Evolutionary conservation across 352 stramenopile species (phyloP).

Genomic region (Phytophthora constricta): DNA sequence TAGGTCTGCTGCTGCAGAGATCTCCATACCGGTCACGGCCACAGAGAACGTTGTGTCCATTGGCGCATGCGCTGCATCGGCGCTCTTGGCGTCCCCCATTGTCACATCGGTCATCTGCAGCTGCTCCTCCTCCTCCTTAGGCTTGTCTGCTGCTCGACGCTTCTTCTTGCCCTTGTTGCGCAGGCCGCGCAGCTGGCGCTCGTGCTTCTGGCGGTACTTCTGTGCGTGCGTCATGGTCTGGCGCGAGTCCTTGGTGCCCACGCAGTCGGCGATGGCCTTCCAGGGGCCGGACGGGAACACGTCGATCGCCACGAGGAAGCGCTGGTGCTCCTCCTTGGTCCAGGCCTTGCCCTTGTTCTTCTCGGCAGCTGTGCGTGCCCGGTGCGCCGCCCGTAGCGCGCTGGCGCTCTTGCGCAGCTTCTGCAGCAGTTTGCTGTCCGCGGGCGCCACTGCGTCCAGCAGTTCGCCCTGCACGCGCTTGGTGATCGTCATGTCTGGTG

Average conservation of each 20-base stretch:
- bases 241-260: slow-evolving; percentile 78
- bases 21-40: slow-evolving; percentile 5
- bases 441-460: slow-evolving; percentile 45
- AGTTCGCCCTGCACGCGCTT: slow-evolving; percentile 66
- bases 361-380: slow-evolving; percentile 34
- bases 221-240: slow-evolving; percentile 93
- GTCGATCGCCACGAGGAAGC: slow-evolving; percentile 65
- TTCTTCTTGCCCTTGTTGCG: slow-evolving; percentile 45
- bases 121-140: slow-evolving; percentile 10
- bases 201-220: slow-evolving; percentile 83
- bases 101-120: slow-evolving; percentile 3
- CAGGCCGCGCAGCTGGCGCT: slow-evolving; percentile 56
- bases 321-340: slow-evolving; percentile 60
- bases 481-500: slow-evolving; percentile 53
- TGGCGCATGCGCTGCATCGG: not conserved
- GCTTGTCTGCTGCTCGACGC: slow-evolving; percentile 10
- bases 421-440: slow-evolving; percentile 36
- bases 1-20: slow-evolving; percentile 12
- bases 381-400: slow-evolving; percentile 12
- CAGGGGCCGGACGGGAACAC: slow-evolving; percentile 63
- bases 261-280: slow-evolving; percentile 67
- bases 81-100: not conserved
- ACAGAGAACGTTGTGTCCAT: not conserved
- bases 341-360: slow-evolving; percentile 67
- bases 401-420: slow-evolving; percentile 25